These are phyloP conservation scores for Penicillium parvum DNA, from an alignment of 495 filamentous ascomycete species.

Conservation along the genomic window DNA sequence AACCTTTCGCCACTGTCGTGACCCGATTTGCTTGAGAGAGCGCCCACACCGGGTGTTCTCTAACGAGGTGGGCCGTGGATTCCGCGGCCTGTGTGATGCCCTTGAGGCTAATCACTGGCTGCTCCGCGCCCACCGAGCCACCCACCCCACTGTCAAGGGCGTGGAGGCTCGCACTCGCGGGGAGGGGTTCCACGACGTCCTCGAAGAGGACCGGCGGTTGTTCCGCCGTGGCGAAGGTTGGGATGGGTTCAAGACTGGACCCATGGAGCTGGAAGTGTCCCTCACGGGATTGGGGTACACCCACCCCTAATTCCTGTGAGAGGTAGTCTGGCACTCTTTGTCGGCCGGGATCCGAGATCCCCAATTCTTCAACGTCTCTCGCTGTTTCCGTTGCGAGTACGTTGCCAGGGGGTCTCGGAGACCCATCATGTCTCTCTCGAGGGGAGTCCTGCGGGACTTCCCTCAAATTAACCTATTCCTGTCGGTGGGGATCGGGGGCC, in stretches of 20 bases:
- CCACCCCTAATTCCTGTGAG: neutral
- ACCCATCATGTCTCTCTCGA: too few relatives aligned
- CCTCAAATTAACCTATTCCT: too few relatives aligned
- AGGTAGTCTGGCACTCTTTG: too few relatives aligned
- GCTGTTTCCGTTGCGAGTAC: neutral
- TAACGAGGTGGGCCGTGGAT: constrained; percentile 3
- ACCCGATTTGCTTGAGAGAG: constrained; percentile 25
- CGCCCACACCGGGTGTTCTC: too few relatives aligned
- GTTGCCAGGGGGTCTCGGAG: neutral
- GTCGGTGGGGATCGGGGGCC: too few relatives aligned
- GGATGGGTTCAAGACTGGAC: constrained; percentile 29
- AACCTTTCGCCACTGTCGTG: constrained; percentile 20
- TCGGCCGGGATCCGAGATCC: neutral
- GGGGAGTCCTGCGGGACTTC: too few relatives aligned
- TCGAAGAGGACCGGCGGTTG: constrained; percentile 14
- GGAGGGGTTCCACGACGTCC: constrained; percentile 27
- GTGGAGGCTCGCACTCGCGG: constrained; percentile 30
- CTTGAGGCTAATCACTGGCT: constrained; percentile 38
- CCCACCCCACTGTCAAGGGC: constrained; percentile 28
- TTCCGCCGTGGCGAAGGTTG: constrained; percentile 37
- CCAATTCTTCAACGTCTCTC: neutral
- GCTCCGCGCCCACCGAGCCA: constrained; percentile 34
- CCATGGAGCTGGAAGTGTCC: constrained; percentile 30
- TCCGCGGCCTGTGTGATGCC: constrained; percentile 14
- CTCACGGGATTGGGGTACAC: neutral